Conservation (phyloP, 73 alveolate genomes). For the Paramecium bursaria region DNA sequence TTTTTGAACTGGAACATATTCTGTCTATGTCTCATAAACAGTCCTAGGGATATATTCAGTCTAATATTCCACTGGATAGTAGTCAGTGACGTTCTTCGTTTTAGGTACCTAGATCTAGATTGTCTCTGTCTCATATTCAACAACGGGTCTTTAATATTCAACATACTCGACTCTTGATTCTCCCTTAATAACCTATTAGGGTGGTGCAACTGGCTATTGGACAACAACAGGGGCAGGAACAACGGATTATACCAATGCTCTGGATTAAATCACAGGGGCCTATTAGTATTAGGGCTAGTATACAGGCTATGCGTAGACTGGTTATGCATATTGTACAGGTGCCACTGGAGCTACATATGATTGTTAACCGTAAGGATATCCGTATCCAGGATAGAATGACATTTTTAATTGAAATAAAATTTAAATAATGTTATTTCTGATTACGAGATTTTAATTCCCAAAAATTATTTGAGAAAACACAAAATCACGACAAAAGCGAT, state of each 20-base stretch:
- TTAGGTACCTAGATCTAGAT: slow-evolving; percentile 21
- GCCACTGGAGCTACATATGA: slow-evolving; percentile 29
- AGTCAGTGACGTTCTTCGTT: slow-evolving; percentile 51
- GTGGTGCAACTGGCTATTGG: slow-evolving; percentile 46
- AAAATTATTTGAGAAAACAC: neutral
- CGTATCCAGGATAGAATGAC: slow-evolving; percentile 34
- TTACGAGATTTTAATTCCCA: neutral
- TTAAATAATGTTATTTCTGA: too few species aligned
- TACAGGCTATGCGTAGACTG: slow-evolving; percentile 11
- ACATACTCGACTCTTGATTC: slow-evolving; percentile 60
- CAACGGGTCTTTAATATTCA: slow-evolving; percentile 49
- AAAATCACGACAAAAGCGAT: slow-evolving; percentile 24
- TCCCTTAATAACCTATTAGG: slow-evolving; percentile 44
- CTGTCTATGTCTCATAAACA: slow-evolving; percentile 54
- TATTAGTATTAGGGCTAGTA: too few species aligned
- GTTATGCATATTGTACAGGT: slow-evolving; percentile 15
- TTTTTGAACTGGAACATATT: slow-evolving; percentile 53
- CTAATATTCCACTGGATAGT: slow-evolving; percentile 57
- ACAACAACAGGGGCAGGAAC: slow-evolving; percentile 40
- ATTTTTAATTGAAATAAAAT: slow-evolving; percentile 10
- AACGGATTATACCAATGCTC: too few species aligned
- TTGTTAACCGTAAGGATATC: slow-evolving; percentile 23
- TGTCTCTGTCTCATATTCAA: slow-evolving; percentile 61
- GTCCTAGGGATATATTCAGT: slow-evolving; percentile 60
- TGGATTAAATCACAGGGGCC: too few species aligned